A percentile compares a stretch with the other conserved stretches of the same genome.
These are phyloP conservation scores for Apophysomyces sp. DNA, from an alignment of 371 early-diverging fungal species.

Conservation along the genomic window DNA sequence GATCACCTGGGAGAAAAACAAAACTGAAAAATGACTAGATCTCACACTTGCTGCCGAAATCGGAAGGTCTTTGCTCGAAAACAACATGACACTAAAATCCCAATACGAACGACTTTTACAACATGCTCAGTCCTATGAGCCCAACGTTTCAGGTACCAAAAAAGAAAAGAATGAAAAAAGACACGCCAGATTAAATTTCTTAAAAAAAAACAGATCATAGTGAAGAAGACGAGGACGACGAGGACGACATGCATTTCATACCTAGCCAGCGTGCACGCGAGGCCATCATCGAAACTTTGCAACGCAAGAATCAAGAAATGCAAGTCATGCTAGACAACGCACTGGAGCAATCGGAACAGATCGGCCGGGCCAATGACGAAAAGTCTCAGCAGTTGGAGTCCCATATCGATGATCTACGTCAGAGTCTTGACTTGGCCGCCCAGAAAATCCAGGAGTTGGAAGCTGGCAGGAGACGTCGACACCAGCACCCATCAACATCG, in stretches of 20 bases:
- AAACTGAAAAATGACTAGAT: conserved; percentile 20
- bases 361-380: conserved; percentile 3
- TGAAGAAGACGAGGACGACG: not conserved
- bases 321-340: conserved; percentile 9
- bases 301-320: conserved; percentile 11
- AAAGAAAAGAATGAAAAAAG: conserved; percentile 1
- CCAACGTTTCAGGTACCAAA: not conserved
- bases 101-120: conserved; percentile 40
- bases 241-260: conserved; percentile 10
- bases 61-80: conserved; percentile 46
- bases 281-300: conserved; percentile 18
- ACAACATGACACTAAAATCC: conserved; percentile 39
- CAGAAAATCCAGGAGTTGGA: conserved; percentile 26
- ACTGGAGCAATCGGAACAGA: conserved; percentile 3
- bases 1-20: not conserved
- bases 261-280: conserved; percentile 11
- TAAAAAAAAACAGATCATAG: conserved; percentile 1
- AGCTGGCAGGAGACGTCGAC: conserved; percentile 15
- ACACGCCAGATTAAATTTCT: conserved; percentile 6
- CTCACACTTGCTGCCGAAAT: conserved; percentile 48
- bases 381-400: conserved; percentile 5
- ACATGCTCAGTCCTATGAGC: conserved; percentile 16
- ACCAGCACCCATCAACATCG: conserved; percentile 15
- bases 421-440: conserved; percentile 20
- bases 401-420: conserved; percentile 8